Base-by-base conservation (phyloP, 805 yeast genomes). In the Starmerella geochares region DNA sequence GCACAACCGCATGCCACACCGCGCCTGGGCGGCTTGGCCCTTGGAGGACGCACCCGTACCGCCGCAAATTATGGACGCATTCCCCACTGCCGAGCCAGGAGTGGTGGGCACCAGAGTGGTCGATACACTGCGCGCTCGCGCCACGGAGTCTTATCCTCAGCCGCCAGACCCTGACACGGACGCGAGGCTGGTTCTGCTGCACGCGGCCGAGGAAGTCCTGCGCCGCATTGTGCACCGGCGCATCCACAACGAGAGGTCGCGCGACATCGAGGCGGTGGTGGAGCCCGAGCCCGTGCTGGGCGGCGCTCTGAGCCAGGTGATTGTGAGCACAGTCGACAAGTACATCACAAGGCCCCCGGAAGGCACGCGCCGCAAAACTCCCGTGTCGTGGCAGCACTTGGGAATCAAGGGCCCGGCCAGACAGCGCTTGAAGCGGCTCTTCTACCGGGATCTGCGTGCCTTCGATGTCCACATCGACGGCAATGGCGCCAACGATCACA, bases 1-100 rank as follows among this genome's bases (percentile, higher is more conserved):
- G 49, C 16, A 25, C 17, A 10, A 19, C 21, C 31, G 35, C 48
- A 52, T 68, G 69, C 65, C 74, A 74, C 40, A 45, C 54, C 47
- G 40, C 56, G 41, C 54, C 35, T 81, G 84, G 80, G 60, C 76
- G 0, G 60, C 71, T 3, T 83, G 90, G 90, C 90, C 90, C 1
- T 60, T 72, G 24, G 17, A n/a, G 5, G 31, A 48, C 20, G 59
- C 56, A 10, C 59, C 61, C 8, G 32, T 47, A 9, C 62, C 63
- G 5, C 47, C 51, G 6, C 46, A 52, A 24, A 44, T 51, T 9
- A 49, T 52, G 43, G 51, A 46, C 24, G 51, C 46, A 13, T 31
- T 31, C 10, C 57, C 60, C 8, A 28, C 25, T n/a, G 45, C 14
- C 10, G 32, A 14, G 4, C 55, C 56, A 4, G 35, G 43, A 9